Evolutionary conservation across 2,329 filamentous ascomycete genomes (phyloP).

Genomic region (Colletotrichum ledebouriae): DNA sequence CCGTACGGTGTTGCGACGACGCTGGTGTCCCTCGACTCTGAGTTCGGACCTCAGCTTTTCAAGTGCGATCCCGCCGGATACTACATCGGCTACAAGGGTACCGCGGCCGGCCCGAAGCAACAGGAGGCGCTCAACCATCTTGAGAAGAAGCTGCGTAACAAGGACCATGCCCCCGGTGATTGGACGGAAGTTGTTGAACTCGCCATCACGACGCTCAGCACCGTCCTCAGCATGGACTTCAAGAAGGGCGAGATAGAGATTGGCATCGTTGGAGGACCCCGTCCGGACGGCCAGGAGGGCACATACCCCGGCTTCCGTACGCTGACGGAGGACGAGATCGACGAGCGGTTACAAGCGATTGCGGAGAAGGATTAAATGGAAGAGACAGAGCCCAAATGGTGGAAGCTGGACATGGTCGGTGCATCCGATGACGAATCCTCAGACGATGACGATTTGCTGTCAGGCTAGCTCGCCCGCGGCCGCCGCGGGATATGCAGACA

Average conservation of each 20-base stretch:
- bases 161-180: conserved; percentile 89
- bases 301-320: conserved; percentile 85
- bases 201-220: conserved; percentile 94
- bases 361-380: conserved; percentile 91
- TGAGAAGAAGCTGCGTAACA: conserved; percentile 99
- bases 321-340: conserved; percentile 97
- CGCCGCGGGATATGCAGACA: conserved; percentile 32
- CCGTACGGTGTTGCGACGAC: conserved; percentile 96
- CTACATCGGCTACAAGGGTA: conserved; percentile 98
- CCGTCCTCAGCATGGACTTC: conserved; percentile 97
- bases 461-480: conserved; percentile 29
- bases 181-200: conserved; percentile 99
- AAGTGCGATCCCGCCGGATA: conserved; percentile 99
- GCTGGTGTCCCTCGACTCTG: conserved; percentile 91
- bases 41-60: conserved; percentile 94
- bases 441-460: conserved; percentile 25
- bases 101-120: conserved; percentile 96
- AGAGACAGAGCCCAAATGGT: conserved; percentile 29
- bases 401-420: conserved; percentile 33
- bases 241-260: conserved; percentile 99
- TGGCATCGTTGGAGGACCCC: conserved; percentile 93
- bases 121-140: conserved; percentile 98
- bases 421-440: conserved; percentile 29
- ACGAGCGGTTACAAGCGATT: conserved; percentile 97
- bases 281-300: conserved; percentile 84